Percentiles rank a stretch among this genome's conserved stretches.
Conservation (phyloP, 768 basidiomycete species). For the Pisolithus orientalis region DNA sequence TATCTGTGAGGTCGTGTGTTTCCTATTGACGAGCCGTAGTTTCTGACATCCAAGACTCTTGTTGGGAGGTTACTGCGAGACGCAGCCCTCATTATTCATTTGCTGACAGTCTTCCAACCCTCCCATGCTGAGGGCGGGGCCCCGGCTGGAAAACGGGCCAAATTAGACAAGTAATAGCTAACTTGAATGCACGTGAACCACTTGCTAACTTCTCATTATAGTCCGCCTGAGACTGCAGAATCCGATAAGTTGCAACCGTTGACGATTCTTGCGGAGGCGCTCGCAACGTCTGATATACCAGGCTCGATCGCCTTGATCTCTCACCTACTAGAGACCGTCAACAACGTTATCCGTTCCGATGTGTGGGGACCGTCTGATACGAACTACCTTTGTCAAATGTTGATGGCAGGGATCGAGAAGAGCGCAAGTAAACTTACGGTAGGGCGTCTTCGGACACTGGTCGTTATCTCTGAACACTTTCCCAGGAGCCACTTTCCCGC, state of each 20-base stretch:
- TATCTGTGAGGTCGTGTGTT: neutral
- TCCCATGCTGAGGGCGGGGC: conserved; percentile 32
- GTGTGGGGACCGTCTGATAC: conserved; percentile 55
- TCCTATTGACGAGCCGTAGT: conserved; percentile 24
- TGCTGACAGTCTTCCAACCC: conserved; percentile 49
- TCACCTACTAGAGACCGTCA: conserved; percentile 65
- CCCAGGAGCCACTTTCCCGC: conserved; percentile 49
- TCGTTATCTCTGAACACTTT: neutral
- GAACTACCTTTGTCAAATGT: conserved; percentile 73
- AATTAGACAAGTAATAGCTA: conserved; percentile 44
- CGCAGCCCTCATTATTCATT: conserved; percentile 43
- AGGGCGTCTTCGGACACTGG: conserved; percentile 11
- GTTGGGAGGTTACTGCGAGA: conserved; percentile 45
- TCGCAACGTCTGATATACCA: conserved; percentile 57
- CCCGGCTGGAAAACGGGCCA: conserved; percentile 60
- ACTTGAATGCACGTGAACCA: neutral
- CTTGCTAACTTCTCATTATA: neutral
- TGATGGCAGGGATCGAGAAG: conserved; percentile 77
- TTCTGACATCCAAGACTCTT: conserved; percentile 41
- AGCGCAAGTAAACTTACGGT: conserved; percentile 53
- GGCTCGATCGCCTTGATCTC: conserved; percentile 70
- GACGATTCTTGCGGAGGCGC: conserved; percentile 60
- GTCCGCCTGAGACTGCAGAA: conserved; percentile 20
- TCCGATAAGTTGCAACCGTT: conserved; percentile 42
- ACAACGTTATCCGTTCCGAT: conserved; percentile 52